These are phyloP conservation scores for Aspergillus fructus DNA, from an alignment of 2,329 filamentous ascomycete species.

Conservation along the genomic window DNA sequence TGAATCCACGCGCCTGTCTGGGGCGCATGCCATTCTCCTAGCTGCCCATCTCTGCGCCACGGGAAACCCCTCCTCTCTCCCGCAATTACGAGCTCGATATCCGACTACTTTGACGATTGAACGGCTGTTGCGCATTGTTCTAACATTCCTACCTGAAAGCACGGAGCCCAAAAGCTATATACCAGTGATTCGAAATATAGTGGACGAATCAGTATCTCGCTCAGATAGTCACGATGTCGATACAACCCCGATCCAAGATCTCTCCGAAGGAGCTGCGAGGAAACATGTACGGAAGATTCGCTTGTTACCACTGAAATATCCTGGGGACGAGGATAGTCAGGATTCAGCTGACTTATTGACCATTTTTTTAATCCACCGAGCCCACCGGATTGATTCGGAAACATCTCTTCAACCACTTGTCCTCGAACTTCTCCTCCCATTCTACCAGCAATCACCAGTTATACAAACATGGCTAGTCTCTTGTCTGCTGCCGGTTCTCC, in stretches of 20 bases:
- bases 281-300: slow-evolving; percentile 54
- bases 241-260: slow-evolving; percentile 45
- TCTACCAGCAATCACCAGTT: slow-evolving; percentile 53
- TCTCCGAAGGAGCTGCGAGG: slow-evolving; percentile 51
- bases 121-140: slow-evolving; percentile 57
- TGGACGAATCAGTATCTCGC: slow-evolving; percentile 30
- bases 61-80: slow-evolving; percentile 54
- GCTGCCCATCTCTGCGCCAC: slow-evolving; percentile 57
- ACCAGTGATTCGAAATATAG: slow-evolving; percentile 49
- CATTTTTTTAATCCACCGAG: slow-evolving; percentile 60
- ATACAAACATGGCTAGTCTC: slow-evolving; percentile 62
- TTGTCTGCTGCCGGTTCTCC: slow-evolving; percentile 57
- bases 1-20: slow-evolving; percentile 44
- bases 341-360: slow-evolving; percentile 50
- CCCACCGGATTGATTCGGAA: slow-evolving; percentile 59
- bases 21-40: slow-evolving; percentile 58
- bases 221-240: slow-evolving; percentile 42
- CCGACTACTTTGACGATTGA: slow-evolving; percentile 51
- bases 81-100: slow-evolving; percentile 50
- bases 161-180: slow-evolving; percentile 52
- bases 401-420: slow-evolving; percentile 59
- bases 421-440: slow-evolving; percentile 57
- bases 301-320: slow-evolving; percentile 50
- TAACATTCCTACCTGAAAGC: slow-evolving; percentile 63
- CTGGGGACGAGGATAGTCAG: slow-evolving; percentile 44